Conservation (phyloP, 371 early-diverging fungal genomes). For the Paraphysoderma sedebokerense region DNA sequence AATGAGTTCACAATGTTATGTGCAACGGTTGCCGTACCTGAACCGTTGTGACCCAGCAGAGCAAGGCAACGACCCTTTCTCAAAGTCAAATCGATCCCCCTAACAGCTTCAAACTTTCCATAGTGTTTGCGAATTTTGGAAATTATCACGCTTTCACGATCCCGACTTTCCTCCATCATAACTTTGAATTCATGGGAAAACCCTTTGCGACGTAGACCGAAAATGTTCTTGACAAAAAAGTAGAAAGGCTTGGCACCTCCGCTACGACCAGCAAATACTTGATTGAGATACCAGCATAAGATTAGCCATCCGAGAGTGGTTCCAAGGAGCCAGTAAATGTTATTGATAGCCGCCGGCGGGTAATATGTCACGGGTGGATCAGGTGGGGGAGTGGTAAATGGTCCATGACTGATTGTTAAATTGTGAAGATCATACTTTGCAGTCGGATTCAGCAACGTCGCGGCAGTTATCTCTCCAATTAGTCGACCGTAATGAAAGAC, state of each 20-base stretch:
- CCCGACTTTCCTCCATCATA: too few species aligned
- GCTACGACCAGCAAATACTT: too few species aligned
- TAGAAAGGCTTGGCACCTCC: too few species aligned
- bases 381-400: neutral
- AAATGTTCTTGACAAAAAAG: too few species aligned
- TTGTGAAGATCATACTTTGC: too few species aligned
- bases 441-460: too few species aligned
- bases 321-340: neutral
- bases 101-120: conserved; percentile 1
- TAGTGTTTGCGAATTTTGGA: too few species aligned
- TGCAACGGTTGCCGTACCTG: neutral
- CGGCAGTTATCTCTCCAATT: too few species aligned
- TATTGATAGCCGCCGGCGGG: neutral
- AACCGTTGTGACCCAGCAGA: conserved; percentile 8
- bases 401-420: neutral
- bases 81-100: neutral
- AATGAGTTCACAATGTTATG: neutral
- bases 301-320: neutral
- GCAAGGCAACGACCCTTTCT: neutral
- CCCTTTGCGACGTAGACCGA: too few species aligned
- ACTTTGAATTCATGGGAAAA: too few species aligned
- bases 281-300: neutral
- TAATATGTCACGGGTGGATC: neutral
- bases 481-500: too few species aligned
- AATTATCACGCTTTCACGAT: too few species aligned